Percentiles rank a stretch among this genome's conserved stretches.
phyloP scores from a whole-genome alignment of 345 rosid genomes.

The Pistacia vera region DNA sequence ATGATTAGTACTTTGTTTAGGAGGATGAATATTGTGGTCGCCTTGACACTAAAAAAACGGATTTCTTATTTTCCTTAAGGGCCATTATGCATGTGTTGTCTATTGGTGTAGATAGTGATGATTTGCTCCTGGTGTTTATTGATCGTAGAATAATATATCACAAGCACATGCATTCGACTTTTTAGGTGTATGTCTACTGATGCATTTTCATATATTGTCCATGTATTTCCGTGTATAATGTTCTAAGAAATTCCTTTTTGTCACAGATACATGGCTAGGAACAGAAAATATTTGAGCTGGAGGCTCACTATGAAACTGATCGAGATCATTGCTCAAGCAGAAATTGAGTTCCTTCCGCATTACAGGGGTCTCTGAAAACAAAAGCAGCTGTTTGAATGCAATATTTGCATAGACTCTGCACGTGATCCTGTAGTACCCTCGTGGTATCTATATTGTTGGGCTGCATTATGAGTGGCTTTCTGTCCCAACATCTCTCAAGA shows the following conservation, averaged over 20 bases:
- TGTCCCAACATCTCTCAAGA: conserved; percentile 45
- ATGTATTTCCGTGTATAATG: background rate
- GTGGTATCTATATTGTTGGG: conserved; percentile 91
- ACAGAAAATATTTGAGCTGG: conserved; percentile 41
- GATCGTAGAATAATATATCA: background rate
- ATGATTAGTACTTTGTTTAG: background rate
- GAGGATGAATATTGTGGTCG: background rate
- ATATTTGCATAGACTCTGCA: conserved; percentile 76
- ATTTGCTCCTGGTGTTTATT: background rate
- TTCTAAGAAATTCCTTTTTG: conserved; percentile 8
- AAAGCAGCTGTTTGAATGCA: conserved; percentile 62
- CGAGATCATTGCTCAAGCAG: conserved; percentile 33
- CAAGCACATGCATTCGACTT: background rate
- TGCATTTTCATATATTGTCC: background rate
- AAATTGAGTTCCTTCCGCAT: conserved; percentile 44
- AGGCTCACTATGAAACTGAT: conserved; percentile 33
- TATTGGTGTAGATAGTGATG: background rate
- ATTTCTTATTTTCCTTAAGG: no score
- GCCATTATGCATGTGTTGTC: background rate
- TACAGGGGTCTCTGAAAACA: conserved; percentile 27
- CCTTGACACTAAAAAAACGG: background rate
- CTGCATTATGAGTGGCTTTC: conserved; percentile 77
- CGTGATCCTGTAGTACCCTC: conserved; percentile 74
- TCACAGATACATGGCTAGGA: conserved; percentile 43
- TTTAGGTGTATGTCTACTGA: background rate